These are phyloP conservation scores for Gynostemma pentaphyllum DNA, from an alignment of 306 rosid species.

Conservation along the genomic window DNA sequence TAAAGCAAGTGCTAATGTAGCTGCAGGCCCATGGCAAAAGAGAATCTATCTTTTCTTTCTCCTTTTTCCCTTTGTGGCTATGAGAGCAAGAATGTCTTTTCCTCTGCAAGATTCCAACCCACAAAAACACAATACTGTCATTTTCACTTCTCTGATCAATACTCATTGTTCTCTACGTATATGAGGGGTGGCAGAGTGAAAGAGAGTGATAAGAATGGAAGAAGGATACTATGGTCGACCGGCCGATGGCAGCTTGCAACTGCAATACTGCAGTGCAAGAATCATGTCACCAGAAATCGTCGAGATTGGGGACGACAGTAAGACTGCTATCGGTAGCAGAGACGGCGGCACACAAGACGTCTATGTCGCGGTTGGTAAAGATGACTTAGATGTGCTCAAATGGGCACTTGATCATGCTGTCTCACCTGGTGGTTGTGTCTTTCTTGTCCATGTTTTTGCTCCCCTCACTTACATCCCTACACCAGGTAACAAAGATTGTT, in stretches of 20 bases:
- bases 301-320: constrained; percentile 43
- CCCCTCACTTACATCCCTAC: constrained; percentile 54
- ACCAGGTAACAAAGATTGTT: constrained; percentile 39
- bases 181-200: constrained; percentile 6
- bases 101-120: constrained; percentile 19
- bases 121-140: constrained; percentile 23
- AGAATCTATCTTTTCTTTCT: constrained; percentile 21
- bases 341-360: constrained; percentile 34
- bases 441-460: constrained; percentile 65
- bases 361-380: constrained; percentile 68
- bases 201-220: constrained; percentile 29
- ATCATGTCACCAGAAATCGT: constrained; percentile 46
- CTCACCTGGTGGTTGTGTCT: constrained; percentile 41
- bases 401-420: constrained; percentile 68
- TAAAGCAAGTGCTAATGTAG: constrained; percentile 15
- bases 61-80: constrained; percentile 36
- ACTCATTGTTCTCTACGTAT: constrained; percentile 15
- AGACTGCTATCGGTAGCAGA: constrained; percentile 15
- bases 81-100: constrained; percentile 29
- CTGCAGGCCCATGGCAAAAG: constrained; percentile 31
- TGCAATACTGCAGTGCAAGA: constrained; percentile 8
- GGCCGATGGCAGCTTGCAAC: constrained; percentile 25
- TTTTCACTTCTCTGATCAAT: constrained; percentile 15
- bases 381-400: constrained; percentile 50
- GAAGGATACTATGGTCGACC: constrained; percentile 16